Percentiles rank a stretch among this genome's conserved stretches.
phyloP scores from a whole-genome alignment of 768 basidiomycete species.

The Pleurotus citrinopileatus region DNA sequence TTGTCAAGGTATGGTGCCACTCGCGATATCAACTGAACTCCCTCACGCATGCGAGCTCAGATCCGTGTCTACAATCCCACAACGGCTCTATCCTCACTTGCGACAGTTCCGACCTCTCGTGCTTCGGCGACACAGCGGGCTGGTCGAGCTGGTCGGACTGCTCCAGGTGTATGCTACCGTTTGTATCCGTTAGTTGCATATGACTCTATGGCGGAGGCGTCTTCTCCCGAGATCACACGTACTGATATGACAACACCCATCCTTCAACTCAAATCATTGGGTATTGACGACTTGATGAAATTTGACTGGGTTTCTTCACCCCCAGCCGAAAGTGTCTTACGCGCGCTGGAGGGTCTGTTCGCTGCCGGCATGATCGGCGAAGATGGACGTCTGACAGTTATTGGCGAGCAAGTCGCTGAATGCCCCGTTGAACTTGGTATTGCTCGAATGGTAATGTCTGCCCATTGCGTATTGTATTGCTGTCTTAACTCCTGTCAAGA shows the following conservation, averaged over 20 bases:
- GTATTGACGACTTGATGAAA: constrained; percentile 92
- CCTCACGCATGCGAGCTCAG: constrained; percentile 32
- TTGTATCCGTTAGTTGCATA: constrained; percentile 74
- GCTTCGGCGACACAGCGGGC: constrained; percentile 93
- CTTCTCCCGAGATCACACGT: constrained; percentile 87
- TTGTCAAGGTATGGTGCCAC: constrained; percentile 94
- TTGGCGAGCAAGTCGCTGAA: constrained; percentile 89
- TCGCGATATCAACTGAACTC: neutral
- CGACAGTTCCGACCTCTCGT: constrained; percentile 77
- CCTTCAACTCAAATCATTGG: constrained; percentile 90
- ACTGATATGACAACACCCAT: constrained; percentile 91
- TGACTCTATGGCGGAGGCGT: constrained; percentile 59
- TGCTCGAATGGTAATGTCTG: constrained; percentile 78
- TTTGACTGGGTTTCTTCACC: constrained; percentile 95
- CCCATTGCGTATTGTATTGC: neutral
- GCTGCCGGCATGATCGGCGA: constrained; percentile 82
- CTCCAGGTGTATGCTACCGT: constrained; percentile 89
- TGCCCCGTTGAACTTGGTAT: constrained; percentile 91
- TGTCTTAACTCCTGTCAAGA: constrained; percentile 36
- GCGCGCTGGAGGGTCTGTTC: constrained; percentile 82
- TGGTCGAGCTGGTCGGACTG: constrained; percentile 92
- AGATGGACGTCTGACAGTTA: constrained; percentile 69
- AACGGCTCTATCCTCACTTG: constrained; percentile 80
- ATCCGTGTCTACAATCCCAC: constrained; percentile 89
- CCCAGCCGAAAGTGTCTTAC: constrained; percentile 78